Conservation (phyloP, 225 moss, liverwort and hornwort species). For the Bryum argenteum region DNA sequence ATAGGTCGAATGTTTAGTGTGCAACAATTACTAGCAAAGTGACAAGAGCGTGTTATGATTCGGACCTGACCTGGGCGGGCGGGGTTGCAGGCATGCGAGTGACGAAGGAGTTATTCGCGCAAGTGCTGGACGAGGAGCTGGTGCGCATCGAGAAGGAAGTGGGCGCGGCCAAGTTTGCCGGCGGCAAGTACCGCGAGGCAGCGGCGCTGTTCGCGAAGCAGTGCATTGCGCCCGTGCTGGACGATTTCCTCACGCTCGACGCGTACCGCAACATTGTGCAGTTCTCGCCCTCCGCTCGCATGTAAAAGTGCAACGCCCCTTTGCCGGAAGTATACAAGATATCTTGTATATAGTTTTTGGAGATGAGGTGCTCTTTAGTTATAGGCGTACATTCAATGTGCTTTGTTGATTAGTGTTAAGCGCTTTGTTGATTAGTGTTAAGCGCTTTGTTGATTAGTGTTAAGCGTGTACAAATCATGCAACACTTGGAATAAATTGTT, state of each 20-base stretch:
- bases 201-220: conserved; percentile 75
- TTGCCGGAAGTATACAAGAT: conserved; percentile 13
- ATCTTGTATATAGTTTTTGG: conserved; percentile 17
- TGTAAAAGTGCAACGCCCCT: conserved; percentile 34
- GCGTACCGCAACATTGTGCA: conserved; percentile 72
- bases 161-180: conserved; percentile 55
- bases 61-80: too few species aligned
- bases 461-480: background rate
- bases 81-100: conserved; percentile 53
- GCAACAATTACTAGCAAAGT: background rate
- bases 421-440: too few species aligned
- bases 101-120: conserved; percentile 66
- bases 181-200: conserved; percentile 66
- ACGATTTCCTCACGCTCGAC: conserved; percentile 82
- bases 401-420: background rate
- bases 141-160: conserved; percentile 64
- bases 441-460: background rate
- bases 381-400: background rate
- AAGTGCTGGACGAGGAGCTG: conserved; percentile 71
- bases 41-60: background rate
- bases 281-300: conserved; percentile 51
- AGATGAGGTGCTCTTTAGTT: background rate
- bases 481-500: background rate
- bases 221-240: conserved; percentile 62
- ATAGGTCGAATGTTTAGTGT: background rate